These are phyloP conservation scores for Tricholoma sp. DNA, from an alignment of 768 basidiomycete genomes.

Conservation along the genomic window DNA sequence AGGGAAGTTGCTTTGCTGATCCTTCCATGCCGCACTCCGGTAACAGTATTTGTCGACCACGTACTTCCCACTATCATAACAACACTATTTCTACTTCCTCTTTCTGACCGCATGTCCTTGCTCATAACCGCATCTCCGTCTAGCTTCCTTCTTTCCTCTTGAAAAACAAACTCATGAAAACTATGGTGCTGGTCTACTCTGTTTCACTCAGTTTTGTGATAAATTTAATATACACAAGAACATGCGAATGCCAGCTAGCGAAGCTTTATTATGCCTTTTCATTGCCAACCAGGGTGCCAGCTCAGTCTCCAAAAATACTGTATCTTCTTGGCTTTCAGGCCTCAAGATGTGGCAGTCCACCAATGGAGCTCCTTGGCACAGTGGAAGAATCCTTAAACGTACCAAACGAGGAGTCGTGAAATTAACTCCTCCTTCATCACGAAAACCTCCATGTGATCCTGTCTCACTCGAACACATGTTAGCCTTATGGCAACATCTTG, in stretches of 20 bases:
- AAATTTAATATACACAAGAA: neutral
- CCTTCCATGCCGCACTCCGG: neutral
- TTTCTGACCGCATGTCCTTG: neutral
- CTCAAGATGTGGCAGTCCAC: conserved; percentile 11
- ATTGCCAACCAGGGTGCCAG: neutral
- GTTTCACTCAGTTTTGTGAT: too few species aligned
- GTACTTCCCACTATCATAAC: neutral
- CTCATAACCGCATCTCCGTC: neutral
- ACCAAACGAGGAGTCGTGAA: conserved; percentile 8
- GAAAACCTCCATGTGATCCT: conserved; percentile 15
- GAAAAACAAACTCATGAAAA: too few species aligned
- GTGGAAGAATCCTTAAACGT: conserved; percentile 13
- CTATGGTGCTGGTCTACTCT: too few species aligned
- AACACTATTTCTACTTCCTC: neutral
- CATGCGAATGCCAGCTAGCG: neutral
- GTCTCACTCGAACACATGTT: conserved; percentile 27
- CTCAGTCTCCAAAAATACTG: too few species aligned
- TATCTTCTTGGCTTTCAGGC: conserved; percentile 24
- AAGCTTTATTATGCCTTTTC: neutral
- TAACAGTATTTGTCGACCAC: neutral
- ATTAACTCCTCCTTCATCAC: neutral
- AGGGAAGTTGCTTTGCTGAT: neutral
- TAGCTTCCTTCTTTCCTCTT: neutral
- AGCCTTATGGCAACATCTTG: conserved; percentile 7
- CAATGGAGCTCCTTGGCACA: too few species aligned